These are phyloP conservation scores for Fraxinus baroniana DNA, from an alignment of 305 asterid species.

Conservation along the genomic window DNA sequence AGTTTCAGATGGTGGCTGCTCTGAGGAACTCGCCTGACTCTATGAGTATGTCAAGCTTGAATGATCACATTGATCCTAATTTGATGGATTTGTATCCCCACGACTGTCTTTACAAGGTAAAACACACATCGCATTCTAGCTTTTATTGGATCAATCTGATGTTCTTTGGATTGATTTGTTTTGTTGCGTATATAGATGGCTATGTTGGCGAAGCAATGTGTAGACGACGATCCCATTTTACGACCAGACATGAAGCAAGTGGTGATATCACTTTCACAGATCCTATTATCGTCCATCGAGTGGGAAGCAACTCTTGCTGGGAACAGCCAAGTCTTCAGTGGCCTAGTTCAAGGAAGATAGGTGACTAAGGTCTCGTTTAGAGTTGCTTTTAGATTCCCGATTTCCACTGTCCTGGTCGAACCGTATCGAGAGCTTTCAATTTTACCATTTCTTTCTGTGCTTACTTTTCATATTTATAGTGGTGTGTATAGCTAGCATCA, in stretches of 20 bases:
- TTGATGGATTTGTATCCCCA: conserved; percentile 86
- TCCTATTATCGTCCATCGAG: conserved; percentile 81
- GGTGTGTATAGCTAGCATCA: conserved; percentile 23
- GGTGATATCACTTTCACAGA: conserved; percentile 83
- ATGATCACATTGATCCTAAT: conserved; percentile 80
- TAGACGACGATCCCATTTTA: conserved; percentile 83
- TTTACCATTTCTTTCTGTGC: neutral
- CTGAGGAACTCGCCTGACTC: conserved; percentile 75
- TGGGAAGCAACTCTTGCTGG: conserved; percentile 99
- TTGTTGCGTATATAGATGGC: conserved; percentile 51
- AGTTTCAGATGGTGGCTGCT: conserved; percentile 84
- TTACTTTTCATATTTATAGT: conserved; percentile 12
- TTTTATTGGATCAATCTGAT: neutral
- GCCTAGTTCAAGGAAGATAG: conserved; percentile 94
- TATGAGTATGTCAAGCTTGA: conserved; percentile 72
- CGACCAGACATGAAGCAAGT: conserved; percentile 97
- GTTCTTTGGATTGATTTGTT: neutral
- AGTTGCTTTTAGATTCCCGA: neutral
- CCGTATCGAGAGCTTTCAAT: neutral
- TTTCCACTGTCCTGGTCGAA: neutral
- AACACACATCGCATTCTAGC: neutral
- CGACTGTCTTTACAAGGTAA: conserved; percentile 91
- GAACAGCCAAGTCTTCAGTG: conserved; percentile 95
- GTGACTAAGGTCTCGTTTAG: neutral
- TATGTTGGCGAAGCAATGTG: conserved; percentile 84